Evolutionary conservation across 768 basidiomycete species (phyloP), one percentile per base, ranked within the genome.

Genomic region (Lentinus brumalis): DNA sequence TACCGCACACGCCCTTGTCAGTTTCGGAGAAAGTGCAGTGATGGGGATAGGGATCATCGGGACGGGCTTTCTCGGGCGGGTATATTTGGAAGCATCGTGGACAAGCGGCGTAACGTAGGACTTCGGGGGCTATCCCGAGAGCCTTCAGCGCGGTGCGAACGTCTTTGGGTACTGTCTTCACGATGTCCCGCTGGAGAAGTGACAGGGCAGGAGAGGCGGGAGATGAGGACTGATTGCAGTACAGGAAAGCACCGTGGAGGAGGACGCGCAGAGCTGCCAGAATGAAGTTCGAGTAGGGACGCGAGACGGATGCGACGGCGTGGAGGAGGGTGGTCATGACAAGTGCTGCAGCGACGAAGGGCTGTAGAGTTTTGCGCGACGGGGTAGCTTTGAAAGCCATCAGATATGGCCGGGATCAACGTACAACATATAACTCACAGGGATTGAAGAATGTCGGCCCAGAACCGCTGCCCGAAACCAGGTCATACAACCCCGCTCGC

Each of bases 1-100:
- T 46, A 16, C 52, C 46, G 29, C 60, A 55, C 0, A 54, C 21
- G 0, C n/a, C 15, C 11, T 59, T 56, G 39, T 59, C 21, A 2
- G 66, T 53, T 32, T 61, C 56, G 1, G 1, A 16, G 38, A 46
- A 52, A 0, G 42, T 56, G 42, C 65, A 64, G 32, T 16, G 29
- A 9, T 50, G 21, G n/a, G 66, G 63, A 38, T 40, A 60, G 9
- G 62, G n/a, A 4, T 45, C 52, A 10, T 50, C 12, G 0, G n/a
- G 47, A 0, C 15, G n/a, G 12, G 21, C 26, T 11, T 42, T 18
- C 2, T 47, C 15, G 16, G 59, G 41, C 2, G 56, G 21, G 47
- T 67, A 67, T 26, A 56, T 50, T 2, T 30, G 9, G 35, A 52
- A 62, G 39, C 66, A 67, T 1, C 5, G 8, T 8, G 63, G 57